Evolutionary conservation across 2,329 filamentous ascomycete genomes (phyloP).

Genomic region (Thielaviopsis ethacetica): DNA sequence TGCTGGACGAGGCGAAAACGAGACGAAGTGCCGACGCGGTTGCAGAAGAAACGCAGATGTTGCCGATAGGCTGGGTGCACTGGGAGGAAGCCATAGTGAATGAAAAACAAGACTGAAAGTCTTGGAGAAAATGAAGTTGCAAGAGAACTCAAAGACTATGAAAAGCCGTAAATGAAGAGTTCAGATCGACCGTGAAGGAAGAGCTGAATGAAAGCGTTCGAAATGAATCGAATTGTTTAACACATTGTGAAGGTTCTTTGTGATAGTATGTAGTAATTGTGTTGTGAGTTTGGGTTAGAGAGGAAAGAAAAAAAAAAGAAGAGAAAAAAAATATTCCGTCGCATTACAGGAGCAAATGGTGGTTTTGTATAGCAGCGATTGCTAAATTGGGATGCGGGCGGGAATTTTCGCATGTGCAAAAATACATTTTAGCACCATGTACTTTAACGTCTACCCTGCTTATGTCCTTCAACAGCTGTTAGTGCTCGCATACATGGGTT

Average conservation of each 20-base stretch:
- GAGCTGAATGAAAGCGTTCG: constrained; percentile 15
- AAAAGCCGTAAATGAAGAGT: constrained; percentile 40
- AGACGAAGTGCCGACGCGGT: constrained; percentile 59
- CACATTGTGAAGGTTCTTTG: constrained; percentile 36
- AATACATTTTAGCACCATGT: neutral
- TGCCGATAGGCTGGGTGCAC: constrained; percentile 46
- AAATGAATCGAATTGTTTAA: constrained; percentile 30
- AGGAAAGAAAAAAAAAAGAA: constrained; percentile 21
- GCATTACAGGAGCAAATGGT: neutral
- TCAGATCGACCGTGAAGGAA: constrained; percentile 51
- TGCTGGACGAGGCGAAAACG: constrained; percentile 45
- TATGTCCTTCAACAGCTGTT: neutral
- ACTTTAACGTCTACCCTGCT: neutral
- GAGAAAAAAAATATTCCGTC: constrained; percentile 14
- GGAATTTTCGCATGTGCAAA: neutral
- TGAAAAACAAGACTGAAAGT: constrained; percentile 62
- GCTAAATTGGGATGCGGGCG: neutral
- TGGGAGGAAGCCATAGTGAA: constrained; percentile 68
- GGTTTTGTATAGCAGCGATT: constrained; percentile 12
- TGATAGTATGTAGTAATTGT: constrained; percentile 18
- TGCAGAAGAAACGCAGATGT: constrained; percentile 40
- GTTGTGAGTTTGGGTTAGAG: constrained; percentile 20
- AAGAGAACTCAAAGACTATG: constrained; percentile 29
- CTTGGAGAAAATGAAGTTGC: constrained; percentile 47
- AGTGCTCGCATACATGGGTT: neutral